phyloP scores from a whole-genome alignment of 169 alveolate genomes.

The Eimeria zaria region DNA sequence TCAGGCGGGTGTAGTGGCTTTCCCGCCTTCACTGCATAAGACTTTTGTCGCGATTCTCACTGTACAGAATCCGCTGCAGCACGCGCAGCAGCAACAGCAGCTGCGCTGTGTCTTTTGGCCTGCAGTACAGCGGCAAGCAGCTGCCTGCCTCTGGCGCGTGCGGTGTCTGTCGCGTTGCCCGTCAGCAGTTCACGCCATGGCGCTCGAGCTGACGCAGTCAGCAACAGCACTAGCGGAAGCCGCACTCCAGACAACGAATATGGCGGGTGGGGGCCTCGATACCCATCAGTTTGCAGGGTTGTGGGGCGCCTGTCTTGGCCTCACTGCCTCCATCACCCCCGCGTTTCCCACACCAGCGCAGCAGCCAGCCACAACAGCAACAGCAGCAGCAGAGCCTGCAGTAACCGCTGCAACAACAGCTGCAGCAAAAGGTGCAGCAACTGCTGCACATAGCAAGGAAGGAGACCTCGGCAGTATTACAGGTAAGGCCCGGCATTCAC shows the following conservation, averaged over 20 bases:
- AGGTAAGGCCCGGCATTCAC: neutral
- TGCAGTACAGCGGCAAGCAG: constrained; percentile 70
- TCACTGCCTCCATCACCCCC: constrained; percentile 40
- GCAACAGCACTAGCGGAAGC: neutral
- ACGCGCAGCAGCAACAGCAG: constrained; percentile 34
- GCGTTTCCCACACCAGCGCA: constrained; percentile 3
- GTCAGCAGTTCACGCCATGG: neutral
- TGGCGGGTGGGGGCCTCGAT: neutral
- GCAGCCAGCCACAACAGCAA: constrained; percentile 48
- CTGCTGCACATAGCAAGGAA: neutral
- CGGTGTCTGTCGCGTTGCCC: neutral
- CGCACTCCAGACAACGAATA: neutral
- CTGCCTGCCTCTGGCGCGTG: constrained; percentile 68
- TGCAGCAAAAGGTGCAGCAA: neutral
- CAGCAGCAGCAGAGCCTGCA: neutral
- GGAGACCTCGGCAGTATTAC: constrained; percentile 7
- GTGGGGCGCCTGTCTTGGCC: constrained; percentile 61
- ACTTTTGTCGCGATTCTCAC: constrained; percentile 19
- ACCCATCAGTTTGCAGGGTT: neutral
- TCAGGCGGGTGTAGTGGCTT: neutral
- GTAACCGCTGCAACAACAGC: neutral
- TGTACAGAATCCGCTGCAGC: neutral
- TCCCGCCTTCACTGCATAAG: constrained; percentile 3
- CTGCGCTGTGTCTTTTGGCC: constrained; percentile 41
- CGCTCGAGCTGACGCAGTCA: constrained; percentile 31